These are phyloP conservation scores for Saccharomyces pastorianus DNA, from an alignment of 1,139 yeast species.

Conservation along the genomic window DNA sequence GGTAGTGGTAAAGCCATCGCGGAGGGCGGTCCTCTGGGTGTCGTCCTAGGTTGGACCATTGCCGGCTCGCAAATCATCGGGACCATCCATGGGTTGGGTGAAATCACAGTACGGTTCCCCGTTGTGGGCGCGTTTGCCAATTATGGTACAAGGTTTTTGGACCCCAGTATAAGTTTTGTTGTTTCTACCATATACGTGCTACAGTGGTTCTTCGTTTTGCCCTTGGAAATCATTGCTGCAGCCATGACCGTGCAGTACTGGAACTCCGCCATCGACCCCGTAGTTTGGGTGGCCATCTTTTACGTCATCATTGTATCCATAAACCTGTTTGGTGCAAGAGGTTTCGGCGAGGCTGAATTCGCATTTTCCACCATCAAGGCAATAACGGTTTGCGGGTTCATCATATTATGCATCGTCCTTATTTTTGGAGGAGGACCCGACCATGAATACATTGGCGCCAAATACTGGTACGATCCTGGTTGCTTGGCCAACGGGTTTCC, in stretches of 20 bases:
- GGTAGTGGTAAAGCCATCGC: conserved; percentile 56
- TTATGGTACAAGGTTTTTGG: conserved; percentile 56
- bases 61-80: conserved; percentile 50
- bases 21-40: conserved; percentile 59
- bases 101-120: conserved; percentile 58
- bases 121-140: conserved; percentile 67
- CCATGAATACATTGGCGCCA: conserved; percentile 50
- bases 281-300: too few species aligned
- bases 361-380: conserved; percentile 52
- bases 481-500: conserved; percentile 64
- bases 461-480: conserved; percentile 57
- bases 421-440: conserved; percentile 62
- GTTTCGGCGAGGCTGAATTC: conserved; percentile 64
- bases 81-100: conserved; percentile 63
- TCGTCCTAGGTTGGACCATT: conserved; percentile 47
- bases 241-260: conserved; percentile 60
- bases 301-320: too few species aligned
- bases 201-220: conserved; percentile 62
- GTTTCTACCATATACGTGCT: conserved; percentile 66
- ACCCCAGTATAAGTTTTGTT: conserved; percentile 67
- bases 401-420: conserved; percentile 58
- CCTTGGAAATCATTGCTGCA: conserved; percentile 65
- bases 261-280: conserved; percentile 27
- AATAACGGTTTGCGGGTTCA: conserved; percentile 55
- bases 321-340: conserved; percentile 49